Evolutionary conservation across 768 basidiomycete species (phyloP), one percentile per base, ranked within the genome.

Genomic region (Polyporus arcularius): DNA sequence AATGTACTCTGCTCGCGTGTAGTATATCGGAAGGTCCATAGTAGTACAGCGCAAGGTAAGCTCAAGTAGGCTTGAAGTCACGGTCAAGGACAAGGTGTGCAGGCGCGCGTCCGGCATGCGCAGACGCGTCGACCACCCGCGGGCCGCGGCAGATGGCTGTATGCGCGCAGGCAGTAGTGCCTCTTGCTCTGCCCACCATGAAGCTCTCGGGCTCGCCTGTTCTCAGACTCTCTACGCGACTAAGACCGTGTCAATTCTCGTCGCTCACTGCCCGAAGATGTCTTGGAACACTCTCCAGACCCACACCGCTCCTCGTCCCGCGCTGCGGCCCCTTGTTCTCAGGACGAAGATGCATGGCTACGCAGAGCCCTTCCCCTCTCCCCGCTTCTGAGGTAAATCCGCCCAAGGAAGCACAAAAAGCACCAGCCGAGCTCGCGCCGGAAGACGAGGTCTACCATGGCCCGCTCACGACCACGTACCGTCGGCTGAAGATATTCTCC

Each of bases 1-100:
- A 47, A 95, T 95, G 74, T 88, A 94, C 73, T 95, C 93, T 32
- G 85, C 78, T 64, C 88, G 88, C 12, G 88, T 84, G 72, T 94
- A 94, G 75, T 86, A 89, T 42, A 93, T 85, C 7, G 87, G 87
- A 16, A 84, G 75, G 32, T 92, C 88, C 88, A 91, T 89, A 39
- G 53, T 18, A 55, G 11, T 41, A 11, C 42, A 32, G 12, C 45
- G 45, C 45, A 43, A 43, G 21, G 16, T 18, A 4, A 30, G 42
- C 14, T 41, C 35, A 16, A 26, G 38, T 45, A 46, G 48, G 55
- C 49, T 26, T 26, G 54, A 46, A 49, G 55, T 60, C 53, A 46
- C 21, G 48, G 43, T 53, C 28, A 45, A 43, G 41, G 57, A 9
- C 57, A 53, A 56, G 55, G 32, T 42, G 43, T 6, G 55, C 3